Evolutionary conservation across 2,329 filamentous ascomycete species (phyloP).

Genomic region (Fusarium buxicola): DNA sequence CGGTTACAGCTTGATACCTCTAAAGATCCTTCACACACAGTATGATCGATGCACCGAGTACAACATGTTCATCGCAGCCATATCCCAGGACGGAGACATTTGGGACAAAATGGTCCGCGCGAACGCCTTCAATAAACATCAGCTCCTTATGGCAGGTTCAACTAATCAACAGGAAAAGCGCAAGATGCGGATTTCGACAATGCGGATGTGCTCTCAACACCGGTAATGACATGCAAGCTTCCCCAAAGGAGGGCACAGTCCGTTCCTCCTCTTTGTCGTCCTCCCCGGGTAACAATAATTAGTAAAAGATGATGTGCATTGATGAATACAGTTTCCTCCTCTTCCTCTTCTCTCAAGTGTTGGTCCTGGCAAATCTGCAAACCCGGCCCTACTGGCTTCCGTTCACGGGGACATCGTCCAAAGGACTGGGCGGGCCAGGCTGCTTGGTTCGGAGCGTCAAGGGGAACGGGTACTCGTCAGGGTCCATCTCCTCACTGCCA

Average conservation of each 20-base stretch:
- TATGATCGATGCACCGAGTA: no score
- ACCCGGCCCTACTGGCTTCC: constrained; percentile 37
- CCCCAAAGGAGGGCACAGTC: constrained; percentile 14
- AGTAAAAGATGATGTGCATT: constrained; percentile 27
- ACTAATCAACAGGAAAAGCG: constrained; percentile 35
- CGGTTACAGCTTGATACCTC: constrained; percentile 9
- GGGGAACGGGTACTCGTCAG: constrained; percentile 75
- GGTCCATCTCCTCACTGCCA: constrained; percentile 88
- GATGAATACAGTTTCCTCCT: constrained; percentile 29
- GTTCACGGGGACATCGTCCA: constrained; percentile 43
- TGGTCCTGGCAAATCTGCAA: constrained; percentile 7
- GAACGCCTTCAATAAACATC: constrained; percentile 24
- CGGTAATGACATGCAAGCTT: constrained; percentile 40
- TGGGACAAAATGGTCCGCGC: no score
- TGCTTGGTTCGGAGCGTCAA: constrained; percentile 68
- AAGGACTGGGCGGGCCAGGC: constrained; percentile 44
- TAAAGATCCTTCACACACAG: no score
- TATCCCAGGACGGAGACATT: no score
- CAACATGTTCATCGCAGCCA: no score
- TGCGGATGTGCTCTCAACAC: constrained; percentile 38
- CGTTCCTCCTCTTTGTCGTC: constrained; percentile 5
- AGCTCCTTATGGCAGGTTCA: constrained; percentile 22
- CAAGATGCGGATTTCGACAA: constrained; percentile 35
- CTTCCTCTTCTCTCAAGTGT: constrained; percentile 13
- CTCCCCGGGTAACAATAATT: constrained; percentile 28